Evolutionary conservation across 345 rosid genomes (phyloP), one percentile per base, ranked within the genome.

Genomic region (Gossypium rotundifolium): DNA sequence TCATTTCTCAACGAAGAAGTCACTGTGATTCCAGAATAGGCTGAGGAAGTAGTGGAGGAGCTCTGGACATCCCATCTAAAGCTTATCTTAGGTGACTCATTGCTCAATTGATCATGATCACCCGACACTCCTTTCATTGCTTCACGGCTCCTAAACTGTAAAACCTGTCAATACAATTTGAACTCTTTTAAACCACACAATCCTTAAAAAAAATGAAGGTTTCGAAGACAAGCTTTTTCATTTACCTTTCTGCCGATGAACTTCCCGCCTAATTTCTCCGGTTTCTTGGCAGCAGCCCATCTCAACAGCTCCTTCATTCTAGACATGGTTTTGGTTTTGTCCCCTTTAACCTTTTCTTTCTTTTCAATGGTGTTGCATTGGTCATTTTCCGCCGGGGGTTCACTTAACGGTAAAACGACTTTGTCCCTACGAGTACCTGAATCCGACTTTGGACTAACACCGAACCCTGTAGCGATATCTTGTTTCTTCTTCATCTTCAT

Each of bases 61-160:
- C 93, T 92, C 52, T 91, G 94, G 51, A 80, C 81, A 42, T 93
- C 94, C 97, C 97, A 89, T 77, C 90, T 79, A 72, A 93, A 82
- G 73, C 97, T 91, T 70, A 91, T 88, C 78, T 86, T 89, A 2
- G 88, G 87, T 40, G 92, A 90, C 17, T 87, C 94, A 42, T 48
- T 76, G 85, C 87, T 89, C 8, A 77, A 71, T 52, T 78, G 82
- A 33, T 87, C 87, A 65, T 82, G 78, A 70, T 88, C 61, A 18
- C 2, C 89, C 46, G 84, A 75, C n/a, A 84, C 84, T 27, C 87
- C 78, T 78, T 89, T 90, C 8, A 80, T 71, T 0, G 85, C 72
- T 71, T 76, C 81, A 77, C 85, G 83, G 58, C 79, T 83, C 54
- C 88, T 74, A 18, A 90, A 84, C 0, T 77, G 85, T 2, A 90